These are phyloP conservation scores for Zygosaccharomyces gambellarensis DNA, from an alignment of 805 yeast genomes.

Conservation along the genomic window DNA sequence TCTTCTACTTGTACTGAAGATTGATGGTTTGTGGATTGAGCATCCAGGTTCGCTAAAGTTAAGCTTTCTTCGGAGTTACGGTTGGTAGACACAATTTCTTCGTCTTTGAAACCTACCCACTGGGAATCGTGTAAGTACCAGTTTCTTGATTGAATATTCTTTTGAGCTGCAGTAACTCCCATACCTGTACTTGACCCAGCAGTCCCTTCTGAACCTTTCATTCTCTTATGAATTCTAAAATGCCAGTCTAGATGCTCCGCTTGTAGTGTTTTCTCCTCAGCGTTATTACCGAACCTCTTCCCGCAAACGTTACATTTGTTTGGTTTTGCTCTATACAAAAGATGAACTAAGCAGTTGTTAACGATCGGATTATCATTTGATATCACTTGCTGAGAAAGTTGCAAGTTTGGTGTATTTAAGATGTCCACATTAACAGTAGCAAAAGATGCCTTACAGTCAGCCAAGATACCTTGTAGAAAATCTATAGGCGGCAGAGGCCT, in stretches of 20 bases:
- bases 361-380: slow-evolving; percentile 25
- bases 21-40: slow-evolving; percentile 5
- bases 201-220: slow-evolving; percentile 40
- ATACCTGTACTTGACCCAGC: slow-evolving; percentile 11
- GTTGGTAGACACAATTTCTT: slow-evolving; percentile 45
- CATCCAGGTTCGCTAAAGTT: slow-evolving; percentile 19
- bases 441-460: slow-evolving; percentile 32
- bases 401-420: slow-evolving; percentile 27
- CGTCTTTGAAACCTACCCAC: slow-evolving; percentile 73
- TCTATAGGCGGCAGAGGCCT: slow-evolving; percentile 24
- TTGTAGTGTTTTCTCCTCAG: slow-evolving; percentile 47
- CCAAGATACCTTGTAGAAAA: slow-evolving; percentile 23
- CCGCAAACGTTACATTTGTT: slow-evolving; percentile 89
- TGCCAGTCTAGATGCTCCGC: slow-evolving; percentile 92
- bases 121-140: slow-evolving; percentile 74
- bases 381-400: slow-evolving; percentile 35
- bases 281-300: slow-evolving; percentile 65
- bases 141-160: slow-evolving; percentile 61
- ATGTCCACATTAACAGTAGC: slow-evolving; percentile 29
- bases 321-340: slow-evolving; percentile 43
- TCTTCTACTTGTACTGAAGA: slow-evolving; percentile 1
- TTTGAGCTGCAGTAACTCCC: slow-evolving; percentile 18
- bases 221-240: slow-evolving; percentile 79
- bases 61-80: slow-evolving; percentile 13
- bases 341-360: slow-evolving; percentile 29